These are phyloP conservation scores for Lasiodiplodia theobromae DNA, from an alignment of 2,329 filamentous ascomycete species.

Conservation along the genomic window DNA sequence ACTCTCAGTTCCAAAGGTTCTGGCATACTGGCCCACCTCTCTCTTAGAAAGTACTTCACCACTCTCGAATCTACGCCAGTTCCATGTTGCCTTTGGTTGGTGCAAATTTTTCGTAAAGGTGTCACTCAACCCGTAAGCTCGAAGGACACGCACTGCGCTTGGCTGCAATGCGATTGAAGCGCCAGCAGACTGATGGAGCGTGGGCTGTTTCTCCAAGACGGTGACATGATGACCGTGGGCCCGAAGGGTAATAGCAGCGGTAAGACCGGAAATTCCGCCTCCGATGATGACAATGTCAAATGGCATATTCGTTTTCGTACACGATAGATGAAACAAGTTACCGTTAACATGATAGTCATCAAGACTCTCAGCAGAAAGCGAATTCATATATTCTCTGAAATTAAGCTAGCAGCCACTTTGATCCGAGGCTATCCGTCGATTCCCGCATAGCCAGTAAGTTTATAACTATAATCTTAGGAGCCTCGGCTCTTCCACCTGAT, in stretches of 20 bases:
- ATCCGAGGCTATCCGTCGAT: too few species aligned
- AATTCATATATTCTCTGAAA: too few species aligned
- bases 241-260: neutral
- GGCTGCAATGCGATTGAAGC: neutral
- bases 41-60: neutral
- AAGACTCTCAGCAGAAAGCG: too few species aligned
- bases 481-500: too few species aligned
- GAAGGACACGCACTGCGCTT: neutral
- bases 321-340: too few species aligned
- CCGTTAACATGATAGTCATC: too few species aligned
- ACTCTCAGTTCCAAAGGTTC: neutral
- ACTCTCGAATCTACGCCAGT: neutral
- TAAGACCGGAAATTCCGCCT: neutral
- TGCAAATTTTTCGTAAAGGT: neutral
- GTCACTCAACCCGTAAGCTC: neutral
- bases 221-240: neutral
- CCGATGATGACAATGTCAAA: neutral
- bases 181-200: neutral
- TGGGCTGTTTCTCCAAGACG: neutral
- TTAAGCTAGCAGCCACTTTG: too few species aligned
- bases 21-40: neutral
- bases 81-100: neutral
- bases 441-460: too few species aligned
- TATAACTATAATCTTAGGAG: too few species aligned
- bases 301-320: too few species aligned